These are phyloP conservation scores for Magnaporthiopsis incrustans DNA, from an alignment of 2,329 filamentous ascomycete species.

Conservation along the genomic window DNA sequence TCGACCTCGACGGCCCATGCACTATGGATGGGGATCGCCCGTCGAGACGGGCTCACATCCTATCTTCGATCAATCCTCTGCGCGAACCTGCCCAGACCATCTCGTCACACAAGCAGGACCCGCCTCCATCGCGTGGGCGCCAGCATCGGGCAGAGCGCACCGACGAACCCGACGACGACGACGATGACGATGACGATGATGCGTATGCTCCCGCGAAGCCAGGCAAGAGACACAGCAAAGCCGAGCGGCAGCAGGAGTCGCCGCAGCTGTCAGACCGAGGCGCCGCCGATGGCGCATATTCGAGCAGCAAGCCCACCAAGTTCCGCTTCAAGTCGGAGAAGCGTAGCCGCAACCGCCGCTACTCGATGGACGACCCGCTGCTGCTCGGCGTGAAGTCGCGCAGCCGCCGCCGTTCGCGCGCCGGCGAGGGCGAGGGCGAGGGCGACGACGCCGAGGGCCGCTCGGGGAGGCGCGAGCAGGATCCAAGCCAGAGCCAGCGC, in stretches of 20 bases:
- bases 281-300: conserved; percentile 2
- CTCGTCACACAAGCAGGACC: conserved; percentile 1
- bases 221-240: neutral
- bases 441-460: conserved; percentile 18
- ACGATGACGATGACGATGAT: neutral
- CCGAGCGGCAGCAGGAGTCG: neutral
- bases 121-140: neutral
- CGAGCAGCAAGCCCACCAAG: conserved; percentile 15
- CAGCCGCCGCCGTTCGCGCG: conserved; percentile 8
- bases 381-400: conserved; percentile 10
- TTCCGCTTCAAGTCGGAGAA: conserved; percentile 35
- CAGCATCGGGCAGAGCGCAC: neutral
- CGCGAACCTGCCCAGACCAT: conserved; percentile 2
- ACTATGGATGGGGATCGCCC: conserved; percentile 11
- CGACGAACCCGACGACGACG: neutral
- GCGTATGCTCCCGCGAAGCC: neutral
- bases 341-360: conserved; percentile 17
- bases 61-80: conserved; percentile 39
- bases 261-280: conserved; percentile 9
- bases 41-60: conserved; percentile 36
- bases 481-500: conserved; percentile 14
- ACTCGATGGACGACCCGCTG: neutral
- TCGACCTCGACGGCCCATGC: neutral
- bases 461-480: conserved; percentile 1
- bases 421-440: conserved; percentile 17